Conservation (phyloP, 192 early-diverging fungal genomes). For the Coemansia umbellata region DNA sequence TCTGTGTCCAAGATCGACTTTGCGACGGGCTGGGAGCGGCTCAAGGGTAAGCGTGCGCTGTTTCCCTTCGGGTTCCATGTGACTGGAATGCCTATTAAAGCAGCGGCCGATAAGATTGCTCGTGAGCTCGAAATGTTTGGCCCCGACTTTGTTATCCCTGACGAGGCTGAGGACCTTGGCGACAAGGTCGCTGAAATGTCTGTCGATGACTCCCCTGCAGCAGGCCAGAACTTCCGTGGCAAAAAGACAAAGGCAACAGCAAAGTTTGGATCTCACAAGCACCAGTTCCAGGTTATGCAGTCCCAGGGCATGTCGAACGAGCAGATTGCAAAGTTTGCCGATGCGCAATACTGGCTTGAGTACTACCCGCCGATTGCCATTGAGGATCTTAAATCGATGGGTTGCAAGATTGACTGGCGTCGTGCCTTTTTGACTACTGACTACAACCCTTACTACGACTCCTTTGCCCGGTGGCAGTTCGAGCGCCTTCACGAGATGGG, state of each 20-base stretch:
- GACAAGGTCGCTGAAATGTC: slow-evolving; percentile 39
- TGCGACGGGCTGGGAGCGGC: slow-evolving; percentile 86
- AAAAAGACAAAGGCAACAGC: slow-evolving; percentile 83
- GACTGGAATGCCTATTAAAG: slow-evolving; percentile 99
- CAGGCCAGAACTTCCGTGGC: slow-evolving; percentile 25
- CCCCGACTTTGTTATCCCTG: slow-evolving; percentile 38
- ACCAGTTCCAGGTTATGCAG: slow-evolving; percentile 98
- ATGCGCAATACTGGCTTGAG: slow-evolving; percentile 86
- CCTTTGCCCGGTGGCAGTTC: slow-evolving; percentile 98
- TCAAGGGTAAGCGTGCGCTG: slow-evolving; percentile 87
- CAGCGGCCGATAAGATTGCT: slow-evolving; percentile 54
- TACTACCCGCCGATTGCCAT: slow-evolving; percentile 92
- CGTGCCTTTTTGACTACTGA: slow-evolving; percentile 98
- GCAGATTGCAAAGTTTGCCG: slow-evolving; percentile 91
- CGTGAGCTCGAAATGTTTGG: slow-evolving; percentile 54
- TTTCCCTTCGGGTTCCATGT: slow-evolving; percentile 98
- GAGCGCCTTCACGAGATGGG: slow-evolving; percentile 71
- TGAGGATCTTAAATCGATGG: slow-evolving; percentile 70
- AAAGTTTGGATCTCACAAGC: slow-evolving; percentile 78
- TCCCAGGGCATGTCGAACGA: slow-evolving; percentile 76
- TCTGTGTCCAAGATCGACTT: slow-evolving; percentile 95
- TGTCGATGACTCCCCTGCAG: slow-evolving; percentile 50
- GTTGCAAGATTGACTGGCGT: slow-evolving; percentile 90
- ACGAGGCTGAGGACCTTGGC: slow-evolving; percentile 34
- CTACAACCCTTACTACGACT: slow-evolving; percentile 96